phyloP scores from a whole-genome alignment of 2,329 filamentous ascomycete genomes.

The Exserohilum rostratum region DNA sequence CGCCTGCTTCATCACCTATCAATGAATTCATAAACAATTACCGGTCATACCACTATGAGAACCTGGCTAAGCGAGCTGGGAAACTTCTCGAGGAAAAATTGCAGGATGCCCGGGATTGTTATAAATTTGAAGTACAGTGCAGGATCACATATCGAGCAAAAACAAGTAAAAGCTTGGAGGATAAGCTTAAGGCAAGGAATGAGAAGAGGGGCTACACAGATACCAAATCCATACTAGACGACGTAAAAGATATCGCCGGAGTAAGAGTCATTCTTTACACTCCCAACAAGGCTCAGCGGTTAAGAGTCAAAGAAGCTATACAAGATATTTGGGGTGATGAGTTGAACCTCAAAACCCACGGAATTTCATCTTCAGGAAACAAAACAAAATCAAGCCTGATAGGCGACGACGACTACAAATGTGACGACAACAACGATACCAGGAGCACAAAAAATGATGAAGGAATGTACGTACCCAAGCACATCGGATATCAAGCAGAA shows the following conservation, averaged over 20 bases:
- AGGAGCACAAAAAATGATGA: not conserved
- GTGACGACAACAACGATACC: not conserved
- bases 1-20: not conserved
- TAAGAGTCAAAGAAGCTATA: not conserved
- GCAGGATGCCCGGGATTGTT: not conserved
- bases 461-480: not conserved
- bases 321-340: not conserved
- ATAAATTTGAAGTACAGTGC: not conserved
- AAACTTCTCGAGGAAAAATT: not conserved
- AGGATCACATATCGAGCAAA: not conserved
- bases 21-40: not conserved
- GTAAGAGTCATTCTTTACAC: constrained; percentile 16
- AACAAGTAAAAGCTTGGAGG: not conserved
- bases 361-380: not conserved
- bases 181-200: not conserved
- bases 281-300: constrained; percentile 2
- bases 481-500: not conserved
- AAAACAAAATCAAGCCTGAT: not conserved
- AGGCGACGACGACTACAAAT: not conserved
- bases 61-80: not conserved
- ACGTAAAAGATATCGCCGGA: constrained; percentile 11
- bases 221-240: not conserved
- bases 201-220: not conserved
- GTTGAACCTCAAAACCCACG: not conserved
- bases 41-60: too few relatives aligned